phyloP scores from a whole-genome alignment of 2,329 filamentous ascomycete genomes.

The Epichloe uncinata region DNA sequence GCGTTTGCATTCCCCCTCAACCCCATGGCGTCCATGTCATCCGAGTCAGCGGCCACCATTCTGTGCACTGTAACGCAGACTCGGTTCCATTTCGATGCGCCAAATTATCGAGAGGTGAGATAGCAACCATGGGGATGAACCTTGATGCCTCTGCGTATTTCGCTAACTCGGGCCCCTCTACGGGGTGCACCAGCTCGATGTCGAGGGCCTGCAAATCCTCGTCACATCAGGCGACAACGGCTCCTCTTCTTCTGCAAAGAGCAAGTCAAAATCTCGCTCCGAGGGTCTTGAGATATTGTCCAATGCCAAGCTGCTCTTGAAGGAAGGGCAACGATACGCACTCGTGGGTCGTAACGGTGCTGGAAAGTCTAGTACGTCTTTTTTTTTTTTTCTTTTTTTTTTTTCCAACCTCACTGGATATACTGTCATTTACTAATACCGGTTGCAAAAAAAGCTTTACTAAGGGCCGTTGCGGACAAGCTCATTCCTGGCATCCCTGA shows the following conservation, averaged over 20 bases:
- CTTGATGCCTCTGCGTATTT: not conserved
- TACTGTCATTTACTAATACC: not conserved
- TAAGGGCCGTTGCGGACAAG: constrained; percentile 64
- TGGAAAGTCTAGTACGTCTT: constrained; percentile 59
- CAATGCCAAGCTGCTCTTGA: constrained; percentile 57
- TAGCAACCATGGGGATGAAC: not conserved
- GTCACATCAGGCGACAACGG: constrained; percentile 34
- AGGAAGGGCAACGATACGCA: constrained; percentile 62
- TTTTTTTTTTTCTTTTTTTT: too few species aligned
- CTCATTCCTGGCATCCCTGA: constrained; percentile 65
- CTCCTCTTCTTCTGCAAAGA: constrained; percentile 30
- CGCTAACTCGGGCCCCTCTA: not conserved
- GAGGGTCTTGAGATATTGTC: constrained; percentile 53
- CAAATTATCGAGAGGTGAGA: constrained; percentile 43
- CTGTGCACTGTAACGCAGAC: constrained; percentile 55
- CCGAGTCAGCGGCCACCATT: constrained; percentile 39
- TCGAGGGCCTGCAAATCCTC: constrained; percentile 60
- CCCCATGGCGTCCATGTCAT: constrained; percentile 33
- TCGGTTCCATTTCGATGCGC: constrained; percentile 45
- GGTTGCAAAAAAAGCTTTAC: constrained; percentile 39
- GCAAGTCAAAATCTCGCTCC: constrained; percentile 31
- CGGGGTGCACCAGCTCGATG: constrained; percentile 39
- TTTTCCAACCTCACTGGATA: not conserved
- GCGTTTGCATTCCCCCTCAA: not conserved
- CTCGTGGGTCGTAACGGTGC: constrained; percentile 69